Base-by-base conservation (phyloP, 345 rosid genomes). In the Hevea brasiliensis region DNA sequence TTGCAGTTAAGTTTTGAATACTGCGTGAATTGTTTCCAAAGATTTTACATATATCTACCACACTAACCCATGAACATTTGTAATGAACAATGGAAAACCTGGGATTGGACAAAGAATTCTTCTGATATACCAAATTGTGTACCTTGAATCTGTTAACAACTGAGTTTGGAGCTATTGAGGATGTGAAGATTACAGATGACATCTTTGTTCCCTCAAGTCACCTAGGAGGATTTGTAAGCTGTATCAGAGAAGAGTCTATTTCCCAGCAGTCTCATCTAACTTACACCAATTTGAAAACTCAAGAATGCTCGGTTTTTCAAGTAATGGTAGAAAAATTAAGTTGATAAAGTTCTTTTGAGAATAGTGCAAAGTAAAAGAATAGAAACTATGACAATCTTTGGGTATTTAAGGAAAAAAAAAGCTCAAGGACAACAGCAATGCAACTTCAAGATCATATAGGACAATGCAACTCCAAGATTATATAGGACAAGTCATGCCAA, bases 181-280 rank as follows among this genome's bases (percentile, higher is more conserved):
- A 82, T 65, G 84, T 72, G 15, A 77, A 79, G 61, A 77, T 77
- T 42, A 68, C 64, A 65, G 79, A 66, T 45, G 87, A 81, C 92
- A 88, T 90, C 73, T 74, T 67, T 11, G 47, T 59, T 70, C 65
- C 68, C 24, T 70, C 23, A 35, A 56, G 15, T 67, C n/a, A 27
- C 45, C 6, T 11, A 14, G 35, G 29, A 5, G 54, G 42, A 62
- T n/a, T 62, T 62, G 23, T 62, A 18, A n/a, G n/a, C n/a, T n/a
- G n/a, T n/a, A n/a, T n/a, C 21, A 10, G 20, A 35, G 9, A 40
- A 62, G 44, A 37, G 15, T 4, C 14, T 48, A 3, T 12, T 48
- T 48, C 53, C 47, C 51, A 65, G 40, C 14, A 45, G 20, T 12
- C 15, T 48, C 20, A 47, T 26, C 40, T 24, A 17, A 17, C 23